Conservation (phyloP, 1,139 yeast genomes). For the Lodderomyces parapsilosis region DNA sequence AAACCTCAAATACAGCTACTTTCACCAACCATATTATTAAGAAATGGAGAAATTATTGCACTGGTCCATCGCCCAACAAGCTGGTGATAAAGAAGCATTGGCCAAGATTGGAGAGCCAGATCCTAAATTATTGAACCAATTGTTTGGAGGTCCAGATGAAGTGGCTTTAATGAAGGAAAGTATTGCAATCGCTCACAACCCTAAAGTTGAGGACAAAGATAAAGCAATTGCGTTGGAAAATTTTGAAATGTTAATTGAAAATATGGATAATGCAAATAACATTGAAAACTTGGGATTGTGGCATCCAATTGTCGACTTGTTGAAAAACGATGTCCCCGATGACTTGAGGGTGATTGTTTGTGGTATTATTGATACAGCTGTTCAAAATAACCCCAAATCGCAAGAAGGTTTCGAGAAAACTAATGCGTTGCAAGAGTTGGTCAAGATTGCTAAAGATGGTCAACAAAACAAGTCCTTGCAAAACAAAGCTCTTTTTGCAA, state of each 20-base stretch:
- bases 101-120: constrained; percentile 68
- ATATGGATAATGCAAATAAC: constrained; percentile 91
- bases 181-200: constrained; percentile 58
- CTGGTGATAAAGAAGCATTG: constrained; percentile 65
- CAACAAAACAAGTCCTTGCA: constrained; percentile 36
- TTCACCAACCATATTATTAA: neutral
- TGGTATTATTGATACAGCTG: constrained; percentile 85
- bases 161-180: constrained; percentile 81
- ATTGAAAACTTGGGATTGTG: constrained; percentile 81
- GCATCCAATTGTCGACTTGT: constrained; percentile 60
- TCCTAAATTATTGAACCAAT: constrained; percentile 70
- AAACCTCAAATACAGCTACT: too few species aligned
- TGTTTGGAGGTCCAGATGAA: constrained; percentile 84
- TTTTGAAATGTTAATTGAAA: constrained; percentile 91
- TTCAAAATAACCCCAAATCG: constrained; percentile 79
- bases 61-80: constrained; percentile 85
- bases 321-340: constrained; percentile 34
- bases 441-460: constrained; percentile 30
- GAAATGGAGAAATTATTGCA: constrained; percentile 83
- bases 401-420: constrained; percentile 64
- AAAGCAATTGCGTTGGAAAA: constrained; percentile 82
- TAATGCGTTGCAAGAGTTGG: constrained; percentile 47
- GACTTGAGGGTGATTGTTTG: constrained; percentile 59
- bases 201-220: constrained; percentile 61
- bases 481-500: constrained; percentile 72